Base-by-base conservation (phyloP, 352 stramenopile genomes). In the Phytopythium sindhum region DNA sequence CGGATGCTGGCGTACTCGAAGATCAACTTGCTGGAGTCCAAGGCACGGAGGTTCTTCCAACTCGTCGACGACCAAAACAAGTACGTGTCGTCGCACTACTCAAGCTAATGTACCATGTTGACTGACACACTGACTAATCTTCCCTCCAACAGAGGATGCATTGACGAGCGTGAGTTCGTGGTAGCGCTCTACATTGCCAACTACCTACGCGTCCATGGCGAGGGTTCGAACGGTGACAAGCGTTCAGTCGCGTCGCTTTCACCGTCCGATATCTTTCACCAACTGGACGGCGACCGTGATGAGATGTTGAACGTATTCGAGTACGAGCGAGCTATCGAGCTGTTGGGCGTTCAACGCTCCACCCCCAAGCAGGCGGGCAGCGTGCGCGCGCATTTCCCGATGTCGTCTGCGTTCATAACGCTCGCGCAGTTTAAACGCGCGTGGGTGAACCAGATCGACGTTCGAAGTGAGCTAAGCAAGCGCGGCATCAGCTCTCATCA, bases 81-180 rank as follows among this genome's bases (percentile, higher is more conserved):
- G 84, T 90, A 67, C 24, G 74, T 69, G 2, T 4, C 17, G 9
- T 42, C 26, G 9, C 1, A 39, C 10, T 37, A 15, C 1, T 10
- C 8, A 12, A 21, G 35, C 19, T 12, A 60, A 28, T n/a, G n/a
- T n/a, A n/a, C n/a, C n/a, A n/a, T n/a, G n/a, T 23, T 15, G 47
- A 14, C 24, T 35, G 15, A 54, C 24, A 19, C 3, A 4, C 31
- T 42, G 11, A 54, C 28, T 28, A 21, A 19, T 37, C 6, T n/a
- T 42, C 15, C 52, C 14, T 4, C n/a, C 11, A 54, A 23, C 37
- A 88, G 75, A 57, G 79, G 80, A 1, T 90, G 79, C 60, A 87
- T 88, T 29, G 82, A 92, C 60, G 81, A 90, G 61, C 75, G 81
- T 2, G 81, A 91, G 57, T 93, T 93, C 63, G 78, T 93, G 15